phyloP scores from a whole-genome alignment of 441 rosid genomes.

The Pelargonium myrrhifolium region DNA sequence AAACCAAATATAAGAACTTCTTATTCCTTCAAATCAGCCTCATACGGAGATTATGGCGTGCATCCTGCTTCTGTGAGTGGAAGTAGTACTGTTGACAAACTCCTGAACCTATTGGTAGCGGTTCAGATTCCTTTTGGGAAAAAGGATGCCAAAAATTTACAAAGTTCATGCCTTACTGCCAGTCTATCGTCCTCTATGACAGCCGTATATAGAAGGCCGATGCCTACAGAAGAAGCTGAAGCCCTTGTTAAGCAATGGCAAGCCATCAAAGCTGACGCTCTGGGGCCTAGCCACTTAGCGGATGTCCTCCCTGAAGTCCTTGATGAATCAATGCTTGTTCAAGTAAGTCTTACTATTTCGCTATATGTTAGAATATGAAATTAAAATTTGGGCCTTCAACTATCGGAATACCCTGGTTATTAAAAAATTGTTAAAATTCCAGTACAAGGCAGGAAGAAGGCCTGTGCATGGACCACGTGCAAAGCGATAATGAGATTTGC shows the following conservation, averaged over 20 bases:
- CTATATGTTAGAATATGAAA: too few relatives aligned
- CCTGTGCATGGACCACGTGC: too few relatives aligned
- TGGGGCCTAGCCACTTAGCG: constrained; percentile 65
- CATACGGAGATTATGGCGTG: constrained; percentile 28
- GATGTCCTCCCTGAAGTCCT: constrained; percentile 62
- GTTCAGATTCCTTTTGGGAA: constrained; percentile 35
- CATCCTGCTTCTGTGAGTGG: constrained; percentile 30
- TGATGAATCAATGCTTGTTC: constrained; percentile 79
- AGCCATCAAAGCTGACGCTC: constrained; percentile 77
- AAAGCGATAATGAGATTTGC: too few relatives aligned
- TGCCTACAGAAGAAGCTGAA: constrained; percentile 85
- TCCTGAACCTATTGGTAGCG: constrained; percentile 41
- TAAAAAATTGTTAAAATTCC: too few relatives aligned
- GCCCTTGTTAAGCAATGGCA: constrained; percentile 85
- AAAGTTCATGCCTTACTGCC: constrained; percentile 34
- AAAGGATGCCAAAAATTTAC: constrained; percentile 27
- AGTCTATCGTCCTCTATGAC: constrained; percentile 33
- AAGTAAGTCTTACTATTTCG: constrained; percentile 38
- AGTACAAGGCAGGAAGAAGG: too few relatives aligned
- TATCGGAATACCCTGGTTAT: too few relatives aligned
- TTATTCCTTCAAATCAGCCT: constrained; percentile 27
- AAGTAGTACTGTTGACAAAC: constrained; percentile 33
- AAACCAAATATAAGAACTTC: constrained; percentile 30
- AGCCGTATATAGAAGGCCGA: constrained; percentile 39
- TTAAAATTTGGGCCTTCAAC: too few relatives aligned